phyloP scores from a whole-genome alignment of 2,329 filamentous ascomycete genomes.

The Didymella pomorum region DNA sequence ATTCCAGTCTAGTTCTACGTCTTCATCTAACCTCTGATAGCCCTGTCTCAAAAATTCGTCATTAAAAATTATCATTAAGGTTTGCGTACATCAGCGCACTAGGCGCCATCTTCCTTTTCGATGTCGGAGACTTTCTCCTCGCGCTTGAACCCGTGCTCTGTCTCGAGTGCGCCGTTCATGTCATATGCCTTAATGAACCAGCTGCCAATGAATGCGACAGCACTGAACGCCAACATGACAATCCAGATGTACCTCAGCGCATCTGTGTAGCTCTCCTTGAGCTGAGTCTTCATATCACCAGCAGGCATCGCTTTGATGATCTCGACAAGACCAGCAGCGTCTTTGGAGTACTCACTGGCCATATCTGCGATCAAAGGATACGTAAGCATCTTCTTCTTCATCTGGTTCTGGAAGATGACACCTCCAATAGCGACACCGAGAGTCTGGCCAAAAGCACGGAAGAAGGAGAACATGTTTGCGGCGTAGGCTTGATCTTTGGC shows the following conservation, averaged over 20 bases:
- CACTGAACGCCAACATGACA: slow-evolving; percentile 63
- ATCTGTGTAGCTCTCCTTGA: slow-evolving; percentile 60
- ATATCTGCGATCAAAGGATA: slow-evolving; percentile 59
- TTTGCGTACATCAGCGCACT: not conserved
- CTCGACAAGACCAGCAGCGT: slow-evolving; percentile 66
- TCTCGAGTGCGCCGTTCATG: slow-evolving; percentile 58
- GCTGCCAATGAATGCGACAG: slow-evolving; percentile 60
- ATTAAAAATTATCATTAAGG: not conserved
- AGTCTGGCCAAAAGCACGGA: slow-evolving; percentile 69
- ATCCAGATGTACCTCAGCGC: slow-evolving; percentile 64
- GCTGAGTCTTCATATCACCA: slow-evolving; percentile 55
- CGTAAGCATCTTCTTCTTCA: slow-evolving; percentile 53
- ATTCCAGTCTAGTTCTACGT: too few species aligned
- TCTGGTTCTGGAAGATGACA: slow-evolving; percentile 71
- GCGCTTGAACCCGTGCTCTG: slow-evolving; percentile 58
- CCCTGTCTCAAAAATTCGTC: too few species aligned
- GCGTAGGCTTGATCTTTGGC: slow-evolving; percentile 67
- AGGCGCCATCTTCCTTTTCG: slow-evolving; percentile 24
- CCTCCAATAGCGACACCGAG: slow-evolving; percentile 73
- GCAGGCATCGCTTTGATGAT: slow-evolving; percentile 64
- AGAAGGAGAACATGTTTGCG: slow-evolving; percentile 72
- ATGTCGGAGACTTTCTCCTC: slow-evolving; percentile 41
- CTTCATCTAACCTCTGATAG: too few species aligned
- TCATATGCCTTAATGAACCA: slow-evolving; percentile 59
- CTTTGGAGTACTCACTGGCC: slow-evolving; percentile 61